These are phyloP conservation scores for Fraxinus quadrangulata DNA, from an alignment of 257 asterid genomes.

Conservation along the genomic window DNA sequence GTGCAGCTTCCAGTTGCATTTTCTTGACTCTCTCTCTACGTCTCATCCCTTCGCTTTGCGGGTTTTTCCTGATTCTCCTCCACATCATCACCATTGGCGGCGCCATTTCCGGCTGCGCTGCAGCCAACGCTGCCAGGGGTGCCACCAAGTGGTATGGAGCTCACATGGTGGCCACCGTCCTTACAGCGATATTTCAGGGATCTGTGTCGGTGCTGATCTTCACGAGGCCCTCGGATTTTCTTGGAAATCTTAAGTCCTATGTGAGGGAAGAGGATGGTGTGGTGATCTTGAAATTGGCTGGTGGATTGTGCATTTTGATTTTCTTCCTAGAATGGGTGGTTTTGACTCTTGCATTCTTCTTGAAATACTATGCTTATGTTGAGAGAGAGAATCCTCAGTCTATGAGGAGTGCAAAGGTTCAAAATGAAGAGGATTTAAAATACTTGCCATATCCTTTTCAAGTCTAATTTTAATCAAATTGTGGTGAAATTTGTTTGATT, in stretches of 20 bases:
- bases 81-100: constrained; percentile 48
- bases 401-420: constrained; percentile 63
- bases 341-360: constrained; percentile 73
- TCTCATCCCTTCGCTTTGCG: constrained; percentile 43
- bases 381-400: constrained; percentile 41
- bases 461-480: constrained; percentile 36
- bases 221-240: constrained; percentile 72
- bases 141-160: constrained; percentile 78
- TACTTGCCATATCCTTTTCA: constrained; percentile 87
- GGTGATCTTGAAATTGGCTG: constrained; percentile 67
- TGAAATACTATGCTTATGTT: constrained; percentile 74
- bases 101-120: constrained; percentile 59
- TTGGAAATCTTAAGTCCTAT: constrained; percentile 68
- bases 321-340: constrained; percentile 92
- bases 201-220: constrained; percentile 84
- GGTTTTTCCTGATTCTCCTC: constrained; percentile 49
- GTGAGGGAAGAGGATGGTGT: constrained; percentile 87
- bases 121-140: constrained; percentile 46
- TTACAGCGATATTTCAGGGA: constrained; percentile 94
- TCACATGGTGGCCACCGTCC: constrained; percentile 85
- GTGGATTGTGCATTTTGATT: constrained; percentile 64
- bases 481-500: background rate
- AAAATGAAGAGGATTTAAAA: constrained; percentile 46
- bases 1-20: constrained; percentile 49
- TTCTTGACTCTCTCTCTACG: constrained; percentile 53